phyloP scores from a whole-genome alignment of 352 stramenopile species.

The Pythium sukuiense region DNA sequence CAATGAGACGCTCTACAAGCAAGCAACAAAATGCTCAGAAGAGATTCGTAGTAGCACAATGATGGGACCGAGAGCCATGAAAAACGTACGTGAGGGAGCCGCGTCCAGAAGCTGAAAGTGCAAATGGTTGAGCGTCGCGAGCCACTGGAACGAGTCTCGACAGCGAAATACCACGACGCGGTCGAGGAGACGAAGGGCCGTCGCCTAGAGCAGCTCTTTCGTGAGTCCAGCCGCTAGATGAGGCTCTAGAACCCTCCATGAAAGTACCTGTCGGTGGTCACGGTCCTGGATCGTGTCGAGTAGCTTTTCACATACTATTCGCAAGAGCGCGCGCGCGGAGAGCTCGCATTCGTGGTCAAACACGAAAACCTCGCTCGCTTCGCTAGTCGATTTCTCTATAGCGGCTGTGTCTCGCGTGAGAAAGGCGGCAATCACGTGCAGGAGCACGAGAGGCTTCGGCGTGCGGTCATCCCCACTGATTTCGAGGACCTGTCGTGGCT shows the following conservation, averaged over 20 bases:
- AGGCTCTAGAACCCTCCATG: too few species aligned
- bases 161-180: conserved; percentile 50
- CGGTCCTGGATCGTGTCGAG: conserved; percentile 5
- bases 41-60: not conserved
- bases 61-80: not conserved
- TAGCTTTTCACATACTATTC: conserved; percentile 26
- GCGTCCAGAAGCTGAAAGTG: conserved; percentile 61
- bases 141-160: conserved; percentile 70
- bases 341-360: conserved; percentile 68
- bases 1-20: conserved; percentile 47
- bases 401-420: conserved; percentile 28
- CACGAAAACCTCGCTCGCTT: conserved; percentile 44
- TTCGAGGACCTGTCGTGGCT: conserved; percentile 64
- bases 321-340: conserved; percentile 30
- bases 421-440: conserved; percentile 61
- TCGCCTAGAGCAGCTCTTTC: not conserved
- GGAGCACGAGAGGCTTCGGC: conserved; percentile 44
- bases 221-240: not conserved
- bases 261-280: conserved; percentile 17
- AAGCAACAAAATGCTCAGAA: not conserved
- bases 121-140: conserved; percentile 71
- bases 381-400: not conserved
- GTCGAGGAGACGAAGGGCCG: conserved; percentile 22
- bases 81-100: conserved; percentile 44
- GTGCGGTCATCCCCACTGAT: conserved; percentile 43